Evolutionary conservation across 164 flowering plant genomes (phyloP), one percentile per base, ranked within the genome.

Genomic region (Platanus orientalis): DNA sequence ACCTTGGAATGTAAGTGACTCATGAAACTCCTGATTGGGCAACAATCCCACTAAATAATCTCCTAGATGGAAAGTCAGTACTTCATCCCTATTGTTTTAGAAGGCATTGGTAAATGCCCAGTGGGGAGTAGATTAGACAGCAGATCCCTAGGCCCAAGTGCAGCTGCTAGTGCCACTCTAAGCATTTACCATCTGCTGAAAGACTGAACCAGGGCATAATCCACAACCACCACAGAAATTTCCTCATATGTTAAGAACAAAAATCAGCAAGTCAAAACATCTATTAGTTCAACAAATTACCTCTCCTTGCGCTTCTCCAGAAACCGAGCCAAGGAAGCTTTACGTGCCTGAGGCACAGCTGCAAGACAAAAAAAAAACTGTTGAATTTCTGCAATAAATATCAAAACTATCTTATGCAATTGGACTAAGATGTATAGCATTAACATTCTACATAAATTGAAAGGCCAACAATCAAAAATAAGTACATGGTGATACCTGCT

Each of bases 231-330:
- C 27, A 27, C 11, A 5, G 21, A 39, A 16, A 39, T n/a, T 59
- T 20, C 25, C 44, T 39, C 45, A 16, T 4, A 53, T 44, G 11
- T 27, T 6, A 25, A 16, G 24, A 40, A 13, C 19, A 21, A 1
- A 25, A 17, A 9, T 57, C 45, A 27, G n/a, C 51, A 42, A 7
- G 7, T 57, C 30, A 26, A 7, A n/a, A n/a, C n/a, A n/a, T n/a
- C n/a, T n/a, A 19, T 9, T 2, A 49, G 39, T 20, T 44, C 49
- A 54, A 69, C 2, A 51, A 53, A 71, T 68, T 54, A 90, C 96
- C 96, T 87, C 72, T 90, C 94, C 79, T 84, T 90, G 79, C 96
- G 93, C 74, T 84, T 90, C 84, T 90, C 97, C 62, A 90, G 66
- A 74, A 87, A 90, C 20, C 92, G 78, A 66, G 94, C 92, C 79